Conservation (phyloP, 2,329 filamentous ascomycete species). For the Fusarium tuaranense region DNA sequence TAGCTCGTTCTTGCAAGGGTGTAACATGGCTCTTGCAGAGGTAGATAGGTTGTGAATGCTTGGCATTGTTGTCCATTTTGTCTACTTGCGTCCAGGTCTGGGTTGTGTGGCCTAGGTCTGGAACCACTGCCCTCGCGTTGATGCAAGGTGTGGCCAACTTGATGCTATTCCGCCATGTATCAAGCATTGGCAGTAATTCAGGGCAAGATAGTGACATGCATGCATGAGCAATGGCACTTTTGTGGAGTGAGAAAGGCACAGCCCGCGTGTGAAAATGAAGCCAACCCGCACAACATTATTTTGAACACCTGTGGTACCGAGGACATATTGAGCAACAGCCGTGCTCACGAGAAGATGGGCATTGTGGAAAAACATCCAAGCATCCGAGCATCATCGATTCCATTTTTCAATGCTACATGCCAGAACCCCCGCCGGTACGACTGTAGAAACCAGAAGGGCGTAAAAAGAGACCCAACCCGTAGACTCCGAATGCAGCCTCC, state of each 20-base stretch:
- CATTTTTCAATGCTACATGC: slow-evolving; percentile 69
- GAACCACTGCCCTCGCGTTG: not conserved
- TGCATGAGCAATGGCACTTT: not conserved
- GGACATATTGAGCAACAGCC: slow-evolving; percentile 21
- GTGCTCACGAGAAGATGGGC: slow-evolving; percentile 32
- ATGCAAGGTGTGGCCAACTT: not conserved
- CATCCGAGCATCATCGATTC: slow-evolving; percentile 62
- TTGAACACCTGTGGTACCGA: slow-evolving; percentile 30
- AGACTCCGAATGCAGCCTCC: slow-evolving; percentile 71
- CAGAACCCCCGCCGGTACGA: slow-evolving; percentile 62
- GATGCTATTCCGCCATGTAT: not conserved
- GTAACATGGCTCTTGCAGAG: not conserved
- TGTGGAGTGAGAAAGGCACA: slow-evolving; percentile 8
- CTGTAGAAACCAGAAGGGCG: slow-evolving; percentile 60
- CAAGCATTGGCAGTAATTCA: not conserved
- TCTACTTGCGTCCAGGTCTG: not conserved
- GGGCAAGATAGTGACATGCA: not conserved
- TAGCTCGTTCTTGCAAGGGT: not conserved
- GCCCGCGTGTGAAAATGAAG: not conserved
- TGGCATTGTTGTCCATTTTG: not conserved
- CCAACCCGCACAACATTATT: slow-evolving; percentile 34
- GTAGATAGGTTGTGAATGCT: not conserved
- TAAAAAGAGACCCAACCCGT: slow-evolving; percentile 67
- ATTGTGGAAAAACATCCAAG: slow-evolving; percentile 43
- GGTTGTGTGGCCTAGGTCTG: not conserved